Conservation (phyloP, 169 alveolate genomes). For the Plasmodium fragile region DNA sequence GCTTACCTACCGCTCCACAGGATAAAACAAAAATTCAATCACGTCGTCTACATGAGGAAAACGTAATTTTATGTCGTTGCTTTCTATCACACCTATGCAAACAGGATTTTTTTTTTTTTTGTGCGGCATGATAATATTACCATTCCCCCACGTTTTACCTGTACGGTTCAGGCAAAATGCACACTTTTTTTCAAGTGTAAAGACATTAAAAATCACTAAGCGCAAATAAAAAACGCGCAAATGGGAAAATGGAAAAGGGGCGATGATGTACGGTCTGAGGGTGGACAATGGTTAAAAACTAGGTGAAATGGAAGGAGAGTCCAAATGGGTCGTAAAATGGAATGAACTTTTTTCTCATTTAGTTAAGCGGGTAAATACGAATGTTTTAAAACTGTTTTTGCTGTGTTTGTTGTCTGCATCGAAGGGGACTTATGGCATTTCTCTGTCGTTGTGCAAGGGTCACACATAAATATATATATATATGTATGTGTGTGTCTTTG, state of each 20-base stretch:
- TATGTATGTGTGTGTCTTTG: not conserved
- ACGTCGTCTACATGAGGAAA: not conserved
- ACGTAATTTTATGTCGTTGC: not conserved
- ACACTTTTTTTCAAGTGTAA: slow-evolving; percentile 18
- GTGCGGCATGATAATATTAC: not conserved
- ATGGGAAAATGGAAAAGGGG: not conserved
- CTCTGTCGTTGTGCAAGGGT: not conserved
- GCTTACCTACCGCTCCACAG: not conserved
- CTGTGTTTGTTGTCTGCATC: not conserved
- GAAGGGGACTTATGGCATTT: not conserved
- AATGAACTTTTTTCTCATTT: not conserved
- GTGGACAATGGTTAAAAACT: not conserved
- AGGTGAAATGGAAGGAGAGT: not conserved
- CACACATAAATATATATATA: not conserved
- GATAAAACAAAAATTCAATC: not conserved
- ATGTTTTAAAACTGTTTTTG: not conserved
- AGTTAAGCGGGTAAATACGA: not conserved
- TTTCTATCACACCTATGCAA: not conserved
- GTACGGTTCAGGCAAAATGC: not conserved
- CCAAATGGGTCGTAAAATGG: not conserved
- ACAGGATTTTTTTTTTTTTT: not conserved
- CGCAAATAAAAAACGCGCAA: not conserved
- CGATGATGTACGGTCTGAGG: not conserved
- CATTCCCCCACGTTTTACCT: not conserved
- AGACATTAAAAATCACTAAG: slow-evolving; percentile 12